A percentile compares a stretch with the other conserved stretches of the same genome.
These are phyloP conservation scores for Paramecium biaurelia DNA, from an alignment of 73 alveolate genomes.

Conservation along the genomic window DNA sequence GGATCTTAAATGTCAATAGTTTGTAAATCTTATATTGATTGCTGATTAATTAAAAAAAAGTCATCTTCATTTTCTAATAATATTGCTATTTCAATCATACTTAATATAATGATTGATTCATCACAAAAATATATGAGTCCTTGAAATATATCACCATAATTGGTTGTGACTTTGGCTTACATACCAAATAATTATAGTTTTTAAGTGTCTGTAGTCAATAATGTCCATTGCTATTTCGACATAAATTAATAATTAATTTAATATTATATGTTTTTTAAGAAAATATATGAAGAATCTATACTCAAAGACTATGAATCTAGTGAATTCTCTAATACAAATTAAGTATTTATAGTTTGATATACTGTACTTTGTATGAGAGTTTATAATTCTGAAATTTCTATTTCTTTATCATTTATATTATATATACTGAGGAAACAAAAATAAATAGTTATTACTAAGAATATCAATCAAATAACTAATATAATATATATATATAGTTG, in stretches of 20 bases:
- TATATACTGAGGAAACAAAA: background rate
- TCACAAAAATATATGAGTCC: slow-evolving; percentile 17
- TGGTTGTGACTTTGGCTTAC: background rate
- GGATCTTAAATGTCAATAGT: background rate
- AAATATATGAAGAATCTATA: background rate
- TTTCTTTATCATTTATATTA: background rate
- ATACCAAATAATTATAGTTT: background rate
- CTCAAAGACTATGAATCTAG: background rate
- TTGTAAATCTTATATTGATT: slow-evolving; percentile 2
- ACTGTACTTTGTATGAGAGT: background rate
- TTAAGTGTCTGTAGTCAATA: slow-evolving; percentile 4
- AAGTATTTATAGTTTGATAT: background rate
- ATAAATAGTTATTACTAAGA: background rate
- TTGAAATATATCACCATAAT: background rate
- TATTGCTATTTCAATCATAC: background rate
- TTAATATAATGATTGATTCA: background rate
- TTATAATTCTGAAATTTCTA: background rate
- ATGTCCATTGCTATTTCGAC: slow-evolving; percentile 13
- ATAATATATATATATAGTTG: background rate
- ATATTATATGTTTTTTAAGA: background rate
- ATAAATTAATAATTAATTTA: background rate
- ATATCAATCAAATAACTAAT: background rate
- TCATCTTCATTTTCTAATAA: slow-evolving; percentile 41
- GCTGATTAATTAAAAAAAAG: background rate
- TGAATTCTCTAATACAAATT: background rate